A percentile compares a stretch with the other conserved stretches of the same genome.
Evolutionary conservation across 2,329 filamentous ascomycete genomes (phyloP).

Genomic region (Fusarium sp.): DNA sequence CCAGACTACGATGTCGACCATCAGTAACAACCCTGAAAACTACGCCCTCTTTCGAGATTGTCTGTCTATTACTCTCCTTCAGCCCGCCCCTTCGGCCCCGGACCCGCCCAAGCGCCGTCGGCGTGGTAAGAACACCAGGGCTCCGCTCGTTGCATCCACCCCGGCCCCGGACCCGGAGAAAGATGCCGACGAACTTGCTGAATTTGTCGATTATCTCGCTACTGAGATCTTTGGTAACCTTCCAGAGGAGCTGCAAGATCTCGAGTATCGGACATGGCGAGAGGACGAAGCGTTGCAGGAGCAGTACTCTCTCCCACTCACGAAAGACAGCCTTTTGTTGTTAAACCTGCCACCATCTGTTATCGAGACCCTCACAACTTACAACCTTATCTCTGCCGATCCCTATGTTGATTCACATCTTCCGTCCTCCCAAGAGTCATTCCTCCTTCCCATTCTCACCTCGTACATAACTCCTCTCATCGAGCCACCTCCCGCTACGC

Average conservation of each 20-base stretch:
- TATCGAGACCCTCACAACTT: constrained; percentile 72
- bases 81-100: constrained; percentile 58
- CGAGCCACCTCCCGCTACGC: constrained; percentile 70
- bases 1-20: constrained; percentile 25
- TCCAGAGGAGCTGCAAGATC: constrained; percentile 65
- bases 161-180: constrained; percentile 26
- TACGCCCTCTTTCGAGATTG: constrained; percentile 75
- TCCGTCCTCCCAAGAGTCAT: constrained; percentile 55
- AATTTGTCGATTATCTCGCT: constrained; percentile 84
- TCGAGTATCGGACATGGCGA: constrained; percentile 66
- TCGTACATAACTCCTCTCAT: constrained; percentile 67
- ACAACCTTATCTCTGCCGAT: constrained; percentile 64
- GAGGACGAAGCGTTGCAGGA: constrained; percentile 55
- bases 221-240: constrained; percentile 72
- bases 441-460: constrained; percentile 70
- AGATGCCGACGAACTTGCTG: constrained; percentile 73
- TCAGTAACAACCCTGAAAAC: constrained; percentile 41
- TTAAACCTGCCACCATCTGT: constrained; percentile 64
- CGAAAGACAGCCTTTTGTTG: constrained; percentile 59
- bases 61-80: constrained; percentile 73
- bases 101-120: constrained; percentile 57
- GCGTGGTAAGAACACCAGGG: constrained; percentile 34
- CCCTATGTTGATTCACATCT: constrained; percentile 43
- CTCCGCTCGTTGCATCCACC: constrained; percentile 12
- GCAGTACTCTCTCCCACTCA: constrained; percentile 66